Percentiles rank a stretch among this genome's conserved stretches.
phyloP scores from a whole-genome alignment of 108 stramenopile species.

The Conticribra guillardii region DNA sequence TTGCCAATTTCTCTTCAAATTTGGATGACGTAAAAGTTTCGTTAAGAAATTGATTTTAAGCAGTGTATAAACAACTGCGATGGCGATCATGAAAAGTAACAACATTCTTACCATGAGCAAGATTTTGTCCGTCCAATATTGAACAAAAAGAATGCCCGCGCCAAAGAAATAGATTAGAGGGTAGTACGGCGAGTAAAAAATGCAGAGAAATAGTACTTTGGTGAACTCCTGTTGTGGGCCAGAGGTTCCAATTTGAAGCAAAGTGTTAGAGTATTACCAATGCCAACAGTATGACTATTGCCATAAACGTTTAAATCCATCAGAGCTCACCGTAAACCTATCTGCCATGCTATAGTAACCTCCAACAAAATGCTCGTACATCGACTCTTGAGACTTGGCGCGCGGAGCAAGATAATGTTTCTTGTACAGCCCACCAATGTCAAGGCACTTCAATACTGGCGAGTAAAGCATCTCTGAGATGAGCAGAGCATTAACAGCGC shows the following conservation, averaged over 20 bases:
- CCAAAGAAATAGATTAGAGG: constrained; percentile 63
- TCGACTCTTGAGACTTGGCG: constrained; percentile 55
- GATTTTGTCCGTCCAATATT: constrained; percentile 53
- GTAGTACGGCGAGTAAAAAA: constrained; percentile 67
- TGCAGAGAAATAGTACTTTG: constrained; percentile 67
- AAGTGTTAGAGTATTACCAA: neutral
- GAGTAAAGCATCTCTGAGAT: constrained; percentile 57
- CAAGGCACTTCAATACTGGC: constrained; percentile 56
- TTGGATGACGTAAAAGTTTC: no score
- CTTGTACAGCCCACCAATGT: constrained; percentile 47
- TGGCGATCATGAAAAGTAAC: neutral
- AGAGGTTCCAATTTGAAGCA: neutral
- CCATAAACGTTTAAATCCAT: no score
- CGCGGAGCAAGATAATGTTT: constrained; percentile 66
- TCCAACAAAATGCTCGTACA: constrained; percentile 63
- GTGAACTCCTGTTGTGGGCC: constrained; percentile 52
- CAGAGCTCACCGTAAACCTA: constrained; percentile 61
- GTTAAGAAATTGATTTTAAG: neutral
- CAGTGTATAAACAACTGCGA: neutral
- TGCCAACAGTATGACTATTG: no score
- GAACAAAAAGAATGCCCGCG: constrained; percentile 46
- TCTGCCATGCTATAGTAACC: constrained; percentile 64
- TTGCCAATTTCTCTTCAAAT: neutral
- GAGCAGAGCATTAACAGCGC: constrained; percentile 51
- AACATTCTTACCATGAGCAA: constrained; percentile 2